Evolutionary conservation across 495 filamentous ascomycete species (phyloP), one percentile per base, ranked within the genome.

Genomic region (Penicillium verhagenii): DNA sequence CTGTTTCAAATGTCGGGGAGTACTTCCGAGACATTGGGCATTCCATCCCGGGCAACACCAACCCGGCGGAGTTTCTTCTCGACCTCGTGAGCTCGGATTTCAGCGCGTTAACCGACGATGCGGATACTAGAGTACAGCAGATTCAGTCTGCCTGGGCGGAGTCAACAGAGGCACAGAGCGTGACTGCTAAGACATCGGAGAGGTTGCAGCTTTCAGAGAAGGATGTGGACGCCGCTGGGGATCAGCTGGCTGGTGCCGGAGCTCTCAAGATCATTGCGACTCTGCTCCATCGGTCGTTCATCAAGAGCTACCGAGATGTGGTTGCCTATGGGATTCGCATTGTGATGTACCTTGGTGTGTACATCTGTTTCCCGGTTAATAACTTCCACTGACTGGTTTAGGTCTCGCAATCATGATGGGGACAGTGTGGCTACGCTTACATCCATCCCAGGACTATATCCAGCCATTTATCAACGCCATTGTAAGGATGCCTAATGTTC

Each of bases 351-450:
- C 76, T 86, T 42, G 88, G 86, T 75, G 58, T n/a, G 72, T 56
- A 11, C 20, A 23, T 5, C 19, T 38, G 19, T 3, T 37, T 4
- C 16, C 24, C 29, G 24, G 10, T 52, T 8, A 25, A 6, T 16
- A 2, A 38, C 14, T 8, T 23, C 21, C 1, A 42, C 59, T 67
- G 50, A 63, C 20, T 13, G 20, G 14, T 9, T 13, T 61, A 75
- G 72, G 79, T 8, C 77, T 92, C 26, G 88, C 90, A 0, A 85
- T 94, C 57, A 87, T 94, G 87, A 90, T 92, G 85, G 90, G 90
- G 3, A 93, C 90, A 1, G 88, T 93, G 20, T 94, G 87, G 86
- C 73, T 93, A 19, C 81, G 89, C 6, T 73, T 94, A 1, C 67
- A 76, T 11, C 74, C 83, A 1, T 63, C 76, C 3, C 88, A 94